phyloP scores from a whole-genome alignment of 345 rosid genomes.

The Camelina laxa region DNA sequence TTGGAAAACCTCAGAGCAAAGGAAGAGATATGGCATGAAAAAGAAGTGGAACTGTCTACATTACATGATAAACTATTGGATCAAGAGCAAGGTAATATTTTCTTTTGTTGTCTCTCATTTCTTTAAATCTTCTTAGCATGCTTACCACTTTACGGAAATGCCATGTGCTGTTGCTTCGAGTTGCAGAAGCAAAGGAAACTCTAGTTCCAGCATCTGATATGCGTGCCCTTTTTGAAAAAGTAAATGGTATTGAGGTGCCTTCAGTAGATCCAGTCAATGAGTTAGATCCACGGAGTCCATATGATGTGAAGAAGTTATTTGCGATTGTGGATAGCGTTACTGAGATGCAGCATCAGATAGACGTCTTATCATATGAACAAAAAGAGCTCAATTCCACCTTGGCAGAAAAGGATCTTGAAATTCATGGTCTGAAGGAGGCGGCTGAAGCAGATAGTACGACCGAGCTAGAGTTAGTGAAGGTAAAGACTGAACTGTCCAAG shows the following conservation, averaged over 20 bases:
- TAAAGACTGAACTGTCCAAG: slow-evolving; percentile 58
- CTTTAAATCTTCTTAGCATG: slow-evolving; percentile 23
- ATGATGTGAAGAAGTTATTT: slow-evolving; percentile 60
- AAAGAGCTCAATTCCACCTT: slow-evolving; percentile 61
- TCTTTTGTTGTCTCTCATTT: slow-evolving; percentile 22
- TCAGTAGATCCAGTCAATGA: slow-evolving; percentile 46
- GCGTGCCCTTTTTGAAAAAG: slow-evolving; percentile 62
- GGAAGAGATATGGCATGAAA: slow-evolving; percentile 68
- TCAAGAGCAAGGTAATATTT: slow-evolving; percentile 63
- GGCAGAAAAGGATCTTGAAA: slow-evolving; percentile 57
- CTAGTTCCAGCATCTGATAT: slow-evolving; percentile 58
- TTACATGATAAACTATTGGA: slow-evolving; percentile 39
- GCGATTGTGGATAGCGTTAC: slow-evolving; percentile 58
- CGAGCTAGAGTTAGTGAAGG: slow-evolving; percentile 53
- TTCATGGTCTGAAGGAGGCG: slow-evolving; percentile 62
- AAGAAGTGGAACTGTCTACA: slow-evolving; percentile 59
- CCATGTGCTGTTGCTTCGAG: slow-evolving; percentile 23
- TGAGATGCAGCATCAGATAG: slow-evolving; percentile 60
- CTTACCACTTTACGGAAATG: slow-evolving; percentile 18
- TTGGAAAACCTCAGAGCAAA: slow-evolving; percentile 51
- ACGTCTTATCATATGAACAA: slow-evolving; percentile 54
- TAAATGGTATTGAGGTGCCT: slow-evolving; percentile 55
- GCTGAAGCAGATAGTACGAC: slow-evolving; percentile 44
- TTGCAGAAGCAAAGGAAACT: slow-evolving; percentile 59
- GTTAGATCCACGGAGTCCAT: slow-evolving; percentile 47